Base-by-base conservation (phyloP, 495 filamentous ascomycete genomes). In the Lophium mytilinum region DNA sequence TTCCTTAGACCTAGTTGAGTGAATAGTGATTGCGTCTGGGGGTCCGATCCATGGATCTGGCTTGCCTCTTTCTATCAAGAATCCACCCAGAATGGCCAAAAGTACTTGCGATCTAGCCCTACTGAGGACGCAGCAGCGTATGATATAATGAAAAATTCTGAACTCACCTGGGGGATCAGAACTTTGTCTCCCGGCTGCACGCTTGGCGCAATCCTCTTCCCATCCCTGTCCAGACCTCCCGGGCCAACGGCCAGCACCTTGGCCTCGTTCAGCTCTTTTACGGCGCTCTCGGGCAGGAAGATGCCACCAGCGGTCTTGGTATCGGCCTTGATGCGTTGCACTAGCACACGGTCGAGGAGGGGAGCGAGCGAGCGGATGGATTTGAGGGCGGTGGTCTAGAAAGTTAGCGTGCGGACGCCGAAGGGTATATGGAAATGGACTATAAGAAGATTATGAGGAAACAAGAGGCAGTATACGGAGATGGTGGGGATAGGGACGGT, bases 221-320 rank as follows among this genome's bases (percentile, higher is more conserved):
- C 93, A 50, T 96, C 87, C 72, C 84, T 87, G 76, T 91, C 88
- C 50, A 94, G 60, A 10, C 74, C 82, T 64, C 93, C 93, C 51
- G 93, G 94, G 36, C 93, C 93, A 50, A 97, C 91, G 60, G 93
- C 94, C 56, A 99, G 78, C 58, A 99, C 93, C 73, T 86, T 85
- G 62, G 89, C 93, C 80, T 96, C 93, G 75, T 95, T 95, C 73
- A 96, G 82, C 72, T 99, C 93, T 83, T 99, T 96, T 64, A 96
- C 90, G 69, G 83, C 87, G 70, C 83, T 89, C 79, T 99, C 94
- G 57, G 93, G 93, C 61, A 99, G 88, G 81, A 91, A 95, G 79
- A 99, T 92, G 65, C 93, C 93, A 64, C 83, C 82, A 62, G 93
- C 89, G 34, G 93, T 99, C 80, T 96, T 96, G 66, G 90, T 68